A percentile compares a stretch with the other conserved stretches of the same genome.
These are phyloP conservation scores for Yamadazyma siamensis DNA, from an alignment of 1,139 yeast genomes.

Conservation along the genomic window DNA sequence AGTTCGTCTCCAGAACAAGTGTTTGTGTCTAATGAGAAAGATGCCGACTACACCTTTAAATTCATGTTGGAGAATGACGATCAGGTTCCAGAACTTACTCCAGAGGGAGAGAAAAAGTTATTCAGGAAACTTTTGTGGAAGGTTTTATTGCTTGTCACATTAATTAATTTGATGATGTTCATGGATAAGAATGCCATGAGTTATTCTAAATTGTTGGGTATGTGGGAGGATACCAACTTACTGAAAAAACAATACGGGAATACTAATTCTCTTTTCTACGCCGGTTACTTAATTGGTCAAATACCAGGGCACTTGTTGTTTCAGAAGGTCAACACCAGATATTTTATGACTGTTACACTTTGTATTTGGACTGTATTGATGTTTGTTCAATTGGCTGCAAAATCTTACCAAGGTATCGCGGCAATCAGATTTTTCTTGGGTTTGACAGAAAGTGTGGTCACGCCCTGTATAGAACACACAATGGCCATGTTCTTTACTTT, in stretches of 20 bases:
- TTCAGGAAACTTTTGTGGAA: conserved; percentile 28
- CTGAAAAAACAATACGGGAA: conserved; percentile 30
- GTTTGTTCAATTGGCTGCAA: conserved; percentile 45
- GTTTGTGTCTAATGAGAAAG: conserved; percentile 18
- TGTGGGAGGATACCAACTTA: conserved; percentile 38
- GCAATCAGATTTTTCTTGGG: conserved; percentile 46
- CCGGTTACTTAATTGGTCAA: conserved; percentile 37
- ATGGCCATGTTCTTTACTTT: conserved; percentile 29
- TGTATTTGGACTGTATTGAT: conserved; percentile 51
- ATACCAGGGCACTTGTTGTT: conserved; percentile 39
- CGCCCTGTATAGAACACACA: conserved; percentile 34
- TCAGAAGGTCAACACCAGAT: conserved; percentile 53
- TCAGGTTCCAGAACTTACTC: conserved; percentile 27
- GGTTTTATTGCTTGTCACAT: conserved; percentile 24
- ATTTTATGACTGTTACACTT: conserved; percentile 42
- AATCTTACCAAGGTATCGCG: conserved; percentile 45
- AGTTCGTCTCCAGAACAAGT: too few species aligned
- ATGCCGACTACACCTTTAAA: conserved; percentile 27
- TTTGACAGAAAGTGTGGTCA: conserved; percentile 32
- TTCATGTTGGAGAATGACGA: conserved; percentile 22
- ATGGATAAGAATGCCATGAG: conserved; percentile 46
- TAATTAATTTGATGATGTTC: conserved; percentile 34
- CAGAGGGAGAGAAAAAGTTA: conserved; percentile 30
- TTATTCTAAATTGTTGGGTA: conserved; percentile 38
- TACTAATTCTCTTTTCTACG: conserved; percentile 24